Percentiles rank a stretch among this genome's conserved stretches.
phyloP scores from a whole-genome alignment of 331 rosid genomes.

The Stylosanthes scabra region DNA sequence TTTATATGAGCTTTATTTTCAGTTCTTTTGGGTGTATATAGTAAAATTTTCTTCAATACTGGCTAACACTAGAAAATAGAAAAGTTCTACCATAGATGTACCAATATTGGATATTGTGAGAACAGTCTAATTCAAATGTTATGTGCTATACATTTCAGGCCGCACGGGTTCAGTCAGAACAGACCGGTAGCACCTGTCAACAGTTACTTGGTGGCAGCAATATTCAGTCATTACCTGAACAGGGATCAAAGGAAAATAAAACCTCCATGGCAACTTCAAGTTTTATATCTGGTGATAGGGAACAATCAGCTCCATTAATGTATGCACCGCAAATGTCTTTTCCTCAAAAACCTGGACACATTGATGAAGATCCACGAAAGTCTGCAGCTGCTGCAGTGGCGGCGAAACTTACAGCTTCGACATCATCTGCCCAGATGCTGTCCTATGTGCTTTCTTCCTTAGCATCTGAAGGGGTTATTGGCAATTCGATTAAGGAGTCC shows the following conservation, averaged over 20 bases:
- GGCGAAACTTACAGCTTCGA: constrained; percentile 92
- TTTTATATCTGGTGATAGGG: constrained; percentile 63
- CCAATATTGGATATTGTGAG: too few species aligned
- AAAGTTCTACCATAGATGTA: too few species aligned
- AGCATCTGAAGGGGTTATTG: constrained; percentile 94
- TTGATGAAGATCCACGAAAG: constrained; percentile 82
- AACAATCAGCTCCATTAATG: constrained; percentile 86
- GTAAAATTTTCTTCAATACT: too few species aligned
- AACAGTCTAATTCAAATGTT: constrained; percentile 1
- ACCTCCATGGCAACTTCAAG: constrained; percentile 61
- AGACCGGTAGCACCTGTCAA: constrained; percentile 53
- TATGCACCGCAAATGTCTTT: constrained; percentile 59
- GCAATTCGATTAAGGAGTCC: constrained; percentile 63
- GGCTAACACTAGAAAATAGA: too few species aligned
- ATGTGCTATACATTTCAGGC: constrained; percentile 56
- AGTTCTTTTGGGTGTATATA: too few species aligned
- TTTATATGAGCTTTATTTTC: too few species aligned
- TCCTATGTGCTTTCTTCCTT: constrained; percentile 92
- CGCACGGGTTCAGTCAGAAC: constrained; percentile 82
- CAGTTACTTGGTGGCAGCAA: constrained; percentile 59
- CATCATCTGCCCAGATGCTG: constrained; percentile 95
- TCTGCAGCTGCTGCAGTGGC: constrained; percentile 99
- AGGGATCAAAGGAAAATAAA: constrained; percentile 69
- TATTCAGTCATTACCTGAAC: constrained; percentile 57
- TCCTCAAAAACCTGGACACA: constrained; percentile 61